These are phyloP conservation scores for Fusarium sp. DNA, from an alignment of 2,329 filamentous ascomycete species.

Conservation along the genomic window DNA sequence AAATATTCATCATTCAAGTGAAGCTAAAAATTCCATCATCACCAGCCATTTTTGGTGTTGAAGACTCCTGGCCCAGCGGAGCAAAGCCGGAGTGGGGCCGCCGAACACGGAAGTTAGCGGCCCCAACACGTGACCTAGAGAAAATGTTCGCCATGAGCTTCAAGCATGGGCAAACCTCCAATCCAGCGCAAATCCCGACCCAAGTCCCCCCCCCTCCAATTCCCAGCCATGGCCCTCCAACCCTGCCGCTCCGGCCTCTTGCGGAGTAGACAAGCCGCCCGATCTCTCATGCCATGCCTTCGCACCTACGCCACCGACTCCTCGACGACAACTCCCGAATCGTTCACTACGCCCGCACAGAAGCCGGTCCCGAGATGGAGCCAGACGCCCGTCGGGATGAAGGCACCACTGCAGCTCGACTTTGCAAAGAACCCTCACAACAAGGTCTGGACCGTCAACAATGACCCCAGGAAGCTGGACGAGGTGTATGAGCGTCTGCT, in stretches of 20 bases:
- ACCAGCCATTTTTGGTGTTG: conserved; percentile 18
- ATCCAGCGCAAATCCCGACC: conserved; percentile 9
- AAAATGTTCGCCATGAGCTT: conserved; percentile 50
- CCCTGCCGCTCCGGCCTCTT: conserved; percentile 48
- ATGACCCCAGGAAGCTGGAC: conserved; percentile 79
- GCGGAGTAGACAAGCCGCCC: conserved; percentile 42
- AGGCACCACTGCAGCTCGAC: conserved; percentile 74
- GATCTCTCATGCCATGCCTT: conserved; percentile 39
- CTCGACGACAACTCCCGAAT: conserved; percentile 34
- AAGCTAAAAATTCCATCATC: conserved; percentile 14
- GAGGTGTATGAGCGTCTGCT: conserved; percentile 82
- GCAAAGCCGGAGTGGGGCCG: conserved; percentile 36
- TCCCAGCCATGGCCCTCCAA: conserved; percentile 49
- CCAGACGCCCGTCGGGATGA: conserved; percentile 76
- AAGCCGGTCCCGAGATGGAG: conserved; percentile 71
- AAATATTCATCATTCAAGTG: neutral
- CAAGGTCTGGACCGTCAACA: conserved; percentile 77
- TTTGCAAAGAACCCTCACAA: conserved; percentile 65
- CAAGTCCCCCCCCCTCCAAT: conserved; percentile 17
- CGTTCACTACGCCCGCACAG: conserved; percentile 38
- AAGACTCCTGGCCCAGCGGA: conserved; percentile 8
- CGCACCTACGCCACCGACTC: conserved; percentile 48
- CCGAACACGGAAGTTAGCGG: conserved; percentile 20
- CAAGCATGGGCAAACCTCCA: conserved; percentile 13
- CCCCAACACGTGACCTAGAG: conserved; percentile 46